These are phyloP conservation scores for Brasilioporus rufonigricans DNA, from an alignment of 768 basidiomycete species.

Conservation along the genomic window DNA sequence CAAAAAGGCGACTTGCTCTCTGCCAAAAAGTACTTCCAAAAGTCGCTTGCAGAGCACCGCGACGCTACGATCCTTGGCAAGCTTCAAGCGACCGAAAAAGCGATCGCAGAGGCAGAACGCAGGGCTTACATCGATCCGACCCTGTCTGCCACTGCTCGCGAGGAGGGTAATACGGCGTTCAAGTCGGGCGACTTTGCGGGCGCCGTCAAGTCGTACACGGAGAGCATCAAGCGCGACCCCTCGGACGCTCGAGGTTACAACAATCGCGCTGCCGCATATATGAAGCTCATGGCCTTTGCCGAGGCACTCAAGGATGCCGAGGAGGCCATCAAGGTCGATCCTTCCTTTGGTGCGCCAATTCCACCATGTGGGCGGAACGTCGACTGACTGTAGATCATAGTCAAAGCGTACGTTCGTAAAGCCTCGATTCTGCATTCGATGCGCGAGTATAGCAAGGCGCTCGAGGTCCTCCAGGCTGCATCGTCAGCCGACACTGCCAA, in stretches of 20 bases:
- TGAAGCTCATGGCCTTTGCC: constrained; percentile 88
- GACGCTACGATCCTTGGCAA: constrained; percentile 91
- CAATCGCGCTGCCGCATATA: constrained; percentile 97
- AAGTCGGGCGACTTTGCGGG: constrained; percentile 90
- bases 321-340: constrained; percentile 89
- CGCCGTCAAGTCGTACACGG: constrained; percentile 89
- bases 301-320: constrained; percentile 97
- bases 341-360: constrained; percentile 63
- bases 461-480: constrained; percentile 80
- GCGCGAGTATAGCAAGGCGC: constrained; percentile 87
- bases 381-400: constrained; percentile 26
- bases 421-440: constrained; percentile 80
- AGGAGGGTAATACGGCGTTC: constrained; percentile 91
- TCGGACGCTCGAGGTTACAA: constrained; percentile 91
- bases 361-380: neutral
- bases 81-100: constrained; percentile 79
- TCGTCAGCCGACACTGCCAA: constrained; percentile 73
- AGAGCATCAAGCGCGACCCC: constrained; percentile 96
- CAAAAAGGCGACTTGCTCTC: constrained; percentile 72
- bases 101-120: constrained; percentile 73
- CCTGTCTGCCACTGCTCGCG: constrained; percentile 76
- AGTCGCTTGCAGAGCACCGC: constrained; percentile 94
- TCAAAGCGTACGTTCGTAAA: constrained; percentile 97
- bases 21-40: constrained; percentile 90
- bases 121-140: constrained; percentile 86